Evolutionary conservation across 768 basidiomycete species (phyloP).

Genomic region (Termitomyces sp.): DNA sequence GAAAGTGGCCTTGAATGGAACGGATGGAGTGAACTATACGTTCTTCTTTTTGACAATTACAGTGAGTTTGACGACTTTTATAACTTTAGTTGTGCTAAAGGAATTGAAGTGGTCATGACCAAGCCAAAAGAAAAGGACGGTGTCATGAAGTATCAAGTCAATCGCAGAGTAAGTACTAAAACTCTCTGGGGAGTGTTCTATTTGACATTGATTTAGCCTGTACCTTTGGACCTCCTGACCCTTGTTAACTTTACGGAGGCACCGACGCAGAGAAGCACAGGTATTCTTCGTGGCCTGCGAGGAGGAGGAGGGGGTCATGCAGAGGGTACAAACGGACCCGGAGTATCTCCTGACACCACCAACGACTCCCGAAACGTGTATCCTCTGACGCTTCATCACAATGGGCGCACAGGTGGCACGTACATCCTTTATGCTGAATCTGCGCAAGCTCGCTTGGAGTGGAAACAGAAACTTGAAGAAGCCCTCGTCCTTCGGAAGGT

Average conservation of each 20-base stretch:
- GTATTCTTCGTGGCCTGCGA: constrained; percentile 64
- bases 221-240: constrained; percentile 86
- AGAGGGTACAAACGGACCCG: constrained; percentile 17
- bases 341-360: constrained; percentile 31
- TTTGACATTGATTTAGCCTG: constrained; percentile 51
- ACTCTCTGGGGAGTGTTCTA: not conserved
- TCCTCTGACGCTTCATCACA: constrained; percentile 87
- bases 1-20: constrained; percentile 86
- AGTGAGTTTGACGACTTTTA: constrained; percentile 36
- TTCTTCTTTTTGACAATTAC: constrained; percentile 94
- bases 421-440: constrained; percentile 88
- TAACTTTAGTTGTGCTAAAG: constrained; percentile 4
- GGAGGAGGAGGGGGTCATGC: constrained; percentile 30
- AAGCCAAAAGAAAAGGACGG: constrained; percentile 80
- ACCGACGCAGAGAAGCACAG: constrained; percentile 67
- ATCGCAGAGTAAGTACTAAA: constrained; percentile 56
- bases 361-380: constrained; percentile 73
- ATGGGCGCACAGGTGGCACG: constrained; percentile 80
- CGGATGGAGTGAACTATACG: constrained; percentile 86
- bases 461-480: constrained; percentile 87
- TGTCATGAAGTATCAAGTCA: constrained; percentile 70
- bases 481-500: constrained; percentile 80
- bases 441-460: constrained; percentile 67
- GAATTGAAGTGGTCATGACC: constrained; percentile 76
- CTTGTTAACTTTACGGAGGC: constrained; percentile 80